Conservation (phyloP, 164 flowering plant species). For the Sextonia rubra region DNA sequence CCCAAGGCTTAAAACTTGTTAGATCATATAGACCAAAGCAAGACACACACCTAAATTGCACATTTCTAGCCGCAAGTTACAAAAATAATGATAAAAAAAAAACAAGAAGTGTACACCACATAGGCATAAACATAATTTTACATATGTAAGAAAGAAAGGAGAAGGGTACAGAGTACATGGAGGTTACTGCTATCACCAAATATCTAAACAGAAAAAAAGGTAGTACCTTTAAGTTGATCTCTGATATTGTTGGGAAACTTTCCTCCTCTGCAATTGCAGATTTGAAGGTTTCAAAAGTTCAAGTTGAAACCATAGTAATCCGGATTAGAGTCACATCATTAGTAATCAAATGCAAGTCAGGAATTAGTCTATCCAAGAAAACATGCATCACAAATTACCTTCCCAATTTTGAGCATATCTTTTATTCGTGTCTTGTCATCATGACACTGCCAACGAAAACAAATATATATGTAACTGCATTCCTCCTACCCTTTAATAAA, state of each 20-base stretch:
- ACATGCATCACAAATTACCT: conserved; percentile 33
- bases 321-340: conserved; percentile 17
- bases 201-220: not conserved
- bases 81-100: too few relatives aligned
- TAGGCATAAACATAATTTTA: too few relatives aligned
- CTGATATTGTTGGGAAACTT: conserved; percentile 41
- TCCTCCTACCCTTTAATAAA: too few relatives aligned
- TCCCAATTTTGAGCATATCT: conserved; percentile 64
- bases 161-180: too few relatives aligned
- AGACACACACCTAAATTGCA: too few relatives aligned
- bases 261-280: conserved; percentile 41
- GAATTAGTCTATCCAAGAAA: not conserved
- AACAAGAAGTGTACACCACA: too few relatives aligned
- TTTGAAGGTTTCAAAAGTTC: conserved; percentile 75
- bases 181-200: too few relatives aligned
- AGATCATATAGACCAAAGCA: too few relatives aligned
- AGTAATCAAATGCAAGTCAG: not conserved
- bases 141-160: too few relatives aligned
- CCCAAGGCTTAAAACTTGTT: too few relatives aligned
- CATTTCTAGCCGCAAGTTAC: too few relatives aligned
- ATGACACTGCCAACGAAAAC: conserved; percentile 50
- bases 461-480: too few relatives aligned
- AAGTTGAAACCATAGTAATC: conserved; percentile 54
- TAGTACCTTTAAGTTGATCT: conserved; percentile 67
- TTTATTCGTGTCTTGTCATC: conserved; percentile 76